These are phyloP conservation scores for Alternaria sp. DNA, from an alignment of 2,329 filamentous ascomycete species.

Conservation along the genomic window DNA sequence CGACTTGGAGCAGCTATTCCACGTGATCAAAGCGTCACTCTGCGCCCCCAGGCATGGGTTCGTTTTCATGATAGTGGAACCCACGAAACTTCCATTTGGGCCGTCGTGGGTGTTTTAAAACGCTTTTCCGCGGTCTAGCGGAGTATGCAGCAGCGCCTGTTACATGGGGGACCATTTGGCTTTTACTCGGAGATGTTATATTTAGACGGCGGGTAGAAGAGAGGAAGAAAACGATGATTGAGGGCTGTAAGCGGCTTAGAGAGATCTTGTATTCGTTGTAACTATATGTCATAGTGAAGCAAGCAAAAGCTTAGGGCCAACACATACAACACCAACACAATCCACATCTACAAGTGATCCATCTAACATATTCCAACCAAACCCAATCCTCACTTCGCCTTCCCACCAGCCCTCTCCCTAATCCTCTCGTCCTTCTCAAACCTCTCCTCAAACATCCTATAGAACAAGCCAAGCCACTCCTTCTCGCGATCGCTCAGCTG, in stretches of 20 bases:
- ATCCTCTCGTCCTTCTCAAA: conserved; percentile 43
- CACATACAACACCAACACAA: neutral
- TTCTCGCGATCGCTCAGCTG: conserved; percentile 48
- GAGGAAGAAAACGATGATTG: neutral
- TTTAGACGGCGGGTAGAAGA: neutral
- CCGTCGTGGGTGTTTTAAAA: no score
- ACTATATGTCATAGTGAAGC: neutral
- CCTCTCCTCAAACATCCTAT: conserved; percentile 36
- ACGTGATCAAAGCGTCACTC: neutral
- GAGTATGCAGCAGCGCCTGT: neutral
- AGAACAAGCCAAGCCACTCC: conserved; percentile 51
- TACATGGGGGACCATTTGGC: neutral
- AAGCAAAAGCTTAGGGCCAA: neutral
- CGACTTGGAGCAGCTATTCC: neutral
- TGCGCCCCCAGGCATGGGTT: neutral
- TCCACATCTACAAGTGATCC: neutral
- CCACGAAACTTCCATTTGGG: no score
- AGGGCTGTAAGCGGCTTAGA: neutral
- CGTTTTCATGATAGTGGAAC: neutral
- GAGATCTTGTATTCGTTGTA: neutral
- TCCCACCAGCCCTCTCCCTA: conserved; percentile 33
- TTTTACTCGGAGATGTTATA: neutral
- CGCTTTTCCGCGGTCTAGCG: neutral
- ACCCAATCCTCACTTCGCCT: conserved; percentile 28
- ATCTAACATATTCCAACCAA: neutral